Percentiles rank a stretch among this genome's conserved stretches.
Evolutionary conservation across 805 yeast species (phyloP).

Genomic region (Komagataella pastoris): DNA sequence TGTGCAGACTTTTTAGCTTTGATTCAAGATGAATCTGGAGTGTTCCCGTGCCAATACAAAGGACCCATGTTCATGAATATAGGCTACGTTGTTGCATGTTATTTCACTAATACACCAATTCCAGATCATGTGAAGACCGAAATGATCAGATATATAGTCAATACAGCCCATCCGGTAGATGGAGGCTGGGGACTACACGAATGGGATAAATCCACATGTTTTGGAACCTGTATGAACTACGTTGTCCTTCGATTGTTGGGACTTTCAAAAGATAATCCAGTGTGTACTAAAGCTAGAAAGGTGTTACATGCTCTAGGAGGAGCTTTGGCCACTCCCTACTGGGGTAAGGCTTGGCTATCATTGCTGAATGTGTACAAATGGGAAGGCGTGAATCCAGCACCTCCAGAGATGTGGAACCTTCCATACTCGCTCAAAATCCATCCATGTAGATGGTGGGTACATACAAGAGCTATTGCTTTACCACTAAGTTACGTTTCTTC

Average conservation of each 20-base stretch:
- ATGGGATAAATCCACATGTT: constrained; percentile 86
- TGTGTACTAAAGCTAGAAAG: constrained; percentile 59
- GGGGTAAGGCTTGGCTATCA: constrained; percentile 95
- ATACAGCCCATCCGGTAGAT: constrained; percentile 90
- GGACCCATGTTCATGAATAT: constrained; percentile 98
- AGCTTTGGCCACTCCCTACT: constrained; percentile 82
- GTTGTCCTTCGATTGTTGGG: constrained; percentile 75
- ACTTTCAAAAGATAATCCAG: constrained; percentile 58
- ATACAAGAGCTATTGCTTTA: constrained; percentile 81
- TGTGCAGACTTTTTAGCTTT: constrained; percentile 59
- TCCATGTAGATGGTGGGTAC: constrained; percentile 99
- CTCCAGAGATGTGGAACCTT: constrained; percentile 84
- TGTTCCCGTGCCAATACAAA: constrained; percentile 83
- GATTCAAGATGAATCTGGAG: constrained; percentile 78
- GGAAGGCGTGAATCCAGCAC: constrained; percentile 98
- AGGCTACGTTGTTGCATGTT: constrained; percentile 69
- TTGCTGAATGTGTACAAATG: constrained; percentile 71
- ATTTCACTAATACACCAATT: constrained; percentile 55
- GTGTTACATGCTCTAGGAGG: constrained; percentile 73
- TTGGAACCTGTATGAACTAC: constrained; percentile 87
- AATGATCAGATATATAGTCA: constrained; percentile 75
- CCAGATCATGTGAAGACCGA: constrained; percentile 56
- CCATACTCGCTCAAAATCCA: constrained; percentile 78
- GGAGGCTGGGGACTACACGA: constrained; percentile 99
- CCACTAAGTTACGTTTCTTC: constrained; percentile 76